Percentiles rank a stretch among this genome's conserved stretches.
phyloP scores from a whole-genome alignment of 2,329 filamentous ascomycete genomes.

The Thielaviopsis populi region DNA sequence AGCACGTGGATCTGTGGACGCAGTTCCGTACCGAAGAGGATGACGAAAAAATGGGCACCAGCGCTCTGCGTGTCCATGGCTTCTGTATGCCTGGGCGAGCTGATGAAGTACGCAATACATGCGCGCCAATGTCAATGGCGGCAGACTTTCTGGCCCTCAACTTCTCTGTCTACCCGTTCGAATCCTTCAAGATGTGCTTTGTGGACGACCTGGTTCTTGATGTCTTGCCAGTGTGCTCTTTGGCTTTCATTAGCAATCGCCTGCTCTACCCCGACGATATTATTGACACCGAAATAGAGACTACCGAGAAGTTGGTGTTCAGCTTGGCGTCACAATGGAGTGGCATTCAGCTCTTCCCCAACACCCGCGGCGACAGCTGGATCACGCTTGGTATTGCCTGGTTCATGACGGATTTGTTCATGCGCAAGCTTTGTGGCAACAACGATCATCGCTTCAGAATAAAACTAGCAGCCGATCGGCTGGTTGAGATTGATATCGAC shows the following conservation, averaged over 20 bases:
- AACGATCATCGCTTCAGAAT: conserved; percentile 89
- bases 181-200: conserved; percentile 85
- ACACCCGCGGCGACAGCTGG: conserved; percentile 70
- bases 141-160: conserved; percentile 84
- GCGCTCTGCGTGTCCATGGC: conserved; percentile 74
- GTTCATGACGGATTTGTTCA: conserved; percentile 89
- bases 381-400: conserved; percentile 78
- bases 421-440: conserved; percentile 79
- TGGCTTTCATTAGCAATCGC: conserved; percentile 76
- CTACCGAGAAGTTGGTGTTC: conserved; percentile 66
- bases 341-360: conserved; percentile 79
- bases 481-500: conserved; percentile 67
- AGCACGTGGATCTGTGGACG: conserved; percentile 71
- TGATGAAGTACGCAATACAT: conserved; percentile 75
- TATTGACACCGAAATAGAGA: conserved; percentile 70
- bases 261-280: conserved; percentile 74
- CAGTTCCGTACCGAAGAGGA: conserved; percentile 83
- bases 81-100: conserved; percentile 77
- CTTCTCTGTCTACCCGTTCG: conserved; percentile 82
- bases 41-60: conserved; percentile 77
- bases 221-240: conserved; percentile 60
- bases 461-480: conserved; percentile 66
- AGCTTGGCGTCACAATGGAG: conserved; percentile 86
- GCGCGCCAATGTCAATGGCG: conserved; percentile 66
- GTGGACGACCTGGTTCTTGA: conserved; percentile 75